Conservation (phyloP, 202 grass and related monocot genomes). For the Saccharum hybrid region DNA sequence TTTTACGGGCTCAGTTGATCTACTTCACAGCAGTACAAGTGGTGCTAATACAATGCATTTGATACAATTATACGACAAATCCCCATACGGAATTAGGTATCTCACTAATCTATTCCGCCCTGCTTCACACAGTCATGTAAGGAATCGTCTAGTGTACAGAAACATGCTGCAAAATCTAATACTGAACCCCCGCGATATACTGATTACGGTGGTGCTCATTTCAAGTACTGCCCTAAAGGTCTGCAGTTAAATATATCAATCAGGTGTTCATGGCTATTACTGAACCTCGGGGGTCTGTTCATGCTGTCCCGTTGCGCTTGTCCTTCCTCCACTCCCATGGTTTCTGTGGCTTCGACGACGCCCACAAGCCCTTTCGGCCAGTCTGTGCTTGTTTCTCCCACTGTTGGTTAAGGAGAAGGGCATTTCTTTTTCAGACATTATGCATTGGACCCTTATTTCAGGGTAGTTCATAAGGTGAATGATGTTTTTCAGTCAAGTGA, state of each 20-base stretch:
- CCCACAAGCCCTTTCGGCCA: slow-evolving; percentile 74
- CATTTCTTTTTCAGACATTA: background rate
- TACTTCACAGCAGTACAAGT: background rate
- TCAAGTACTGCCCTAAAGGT: background rate
- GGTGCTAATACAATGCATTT: background rate
- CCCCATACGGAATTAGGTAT: too few relatives aligned
- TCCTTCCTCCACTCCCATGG: slow-evolving; percentile 96
- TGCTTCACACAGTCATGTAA: background rate
- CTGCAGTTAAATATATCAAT: slow-evolving; percentile 6
- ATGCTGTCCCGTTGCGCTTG: slow-evolving; percentile 60
- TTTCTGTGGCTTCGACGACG: slow-evolving; percentile 73
- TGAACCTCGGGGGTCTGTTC: background rate
- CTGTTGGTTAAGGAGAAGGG: slow-evolving; percentile 19
- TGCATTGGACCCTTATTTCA: background rate
- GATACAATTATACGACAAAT: background rate
- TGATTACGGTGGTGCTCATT: too few relatives aligned
- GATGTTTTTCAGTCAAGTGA: background rate
- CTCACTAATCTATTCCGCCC: background rate
- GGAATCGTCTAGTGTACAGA: too few relatives aligned
- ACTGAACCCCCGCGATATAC: too few relatives aligned
- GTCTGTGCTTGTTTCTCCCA: slow-evolving; percentile 85
- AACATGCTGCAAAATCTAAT: too few relatives aligned
- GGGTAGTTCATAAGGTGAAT: background rate
- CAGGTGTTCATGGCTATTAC: background rate
- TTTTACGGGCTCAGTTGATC: background rate